Evolutionary conservation across 108 stramenopile species (phyloP), one percentile per base, ranked within the genome.

Genomic region (Nitzschia sp.): DNA sequence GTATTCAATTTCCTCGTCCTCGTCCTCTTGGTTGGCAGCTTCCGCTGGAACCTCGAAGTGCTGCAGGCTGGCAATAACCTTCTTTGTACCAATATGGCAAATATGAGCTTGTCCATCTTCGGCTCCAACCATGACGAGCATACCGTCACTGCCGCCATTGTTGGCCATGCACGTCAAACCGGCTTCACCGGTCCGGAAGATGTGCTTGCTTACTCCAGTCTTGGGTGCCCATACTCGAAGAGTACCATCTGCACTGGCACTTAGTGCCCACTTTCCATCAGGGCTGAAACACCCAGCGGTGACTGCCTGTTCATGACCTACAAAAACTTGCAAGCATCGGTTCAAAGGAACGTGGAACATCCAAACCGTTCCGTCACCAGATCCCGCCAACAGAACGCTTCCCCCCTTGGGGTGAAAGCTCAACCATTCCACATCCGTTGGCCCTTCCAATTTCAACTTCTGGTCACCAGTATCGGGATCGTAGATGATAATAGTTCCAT

Each of bases 341-440:
- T 91, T 89, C 50, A 86, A 79, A n/a, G 86, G 80, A n/a, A 87
- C 67, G 59, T 95, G 92, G 79, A 91, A 98, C 95, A 98, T 93
- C 98, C 98, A 98, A 21, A 92, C 80, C 8, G 97, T 98, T 11
- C 92, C 92, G 69, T 98, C 98, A 51, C 84, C 79, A 25, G 93
- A 90, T 58, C 98, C 98, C 8, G 89, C 92, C 59, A 97, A 71
- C 44, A 98, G 48, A 11, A 96, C 91, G 10, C 86, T 77, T 8
- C 91, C 94, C 0, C 97, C 97, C 63, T 86, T 83, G 21, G 95
- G 96, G 86, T 98, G 98, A 81, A 96, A 98, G 48, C 51, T 67
- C 9, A 96, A 42, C 83, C 93, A 98, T 64, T 98, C 97, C 7
- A 98, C 82, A 82, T 98, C 98, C 8, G 86, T 86, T 8, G 97